Evolutionary conservation across 2,329 filamentous ascomycete species (phyloP).

Genomic region (Colletotrichum echinochloae): DNA sequence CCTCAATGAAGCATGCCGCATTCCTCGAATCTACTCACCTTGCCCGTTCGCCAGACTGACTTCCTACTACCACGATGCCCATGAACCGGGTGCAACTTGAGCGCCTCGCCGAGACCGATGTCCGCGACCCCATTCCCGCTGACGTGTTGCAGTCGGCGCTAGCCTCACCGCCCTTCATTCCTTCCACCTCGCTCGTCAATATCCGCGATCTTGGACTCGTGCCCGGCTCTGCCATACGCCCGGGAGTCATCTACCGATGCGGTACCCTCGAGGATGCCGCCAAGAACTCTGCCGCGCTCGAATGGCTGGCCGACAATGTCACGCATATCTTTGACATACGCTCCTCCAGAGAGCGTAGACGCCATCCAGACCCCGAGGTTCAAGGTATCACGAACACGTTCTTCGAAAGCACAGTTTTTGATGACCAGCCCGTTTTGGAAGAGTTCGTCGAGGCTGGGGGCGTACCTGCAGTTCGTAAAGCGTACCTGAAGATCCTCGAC

Average conservation of each 20-base stretch:
- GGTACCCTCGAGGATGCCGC: conserved; percentile 55
- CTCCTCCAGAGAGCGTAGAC: conserved; percentile 56
- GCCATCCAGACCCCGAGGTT: conserved; percentile 58
- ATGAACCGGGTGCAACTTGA: conserved; percentile 6
- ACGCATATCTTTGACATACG: conserved; percentile 65
- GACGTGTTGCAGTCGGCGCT: conserved; percentile 53
- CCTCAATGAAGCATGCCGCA: background rate
- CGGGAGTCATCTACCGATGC: conserved; percentile 59
- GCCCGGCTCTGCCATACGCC: conserved; percentile 54
- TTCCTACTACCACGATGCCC: background rate
- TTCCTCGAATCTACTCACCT: background rate
- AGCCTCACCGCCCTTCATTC: conserved; percentile 59
- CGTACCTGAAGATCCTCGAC: conserved; percentile 61
- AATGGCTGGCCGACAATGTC: conserved; percentile 53
- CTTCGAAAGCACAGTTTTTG: conserved; percentile 50
- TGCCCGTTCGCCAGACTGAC: background rate
- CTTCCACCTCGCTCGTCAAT: conserved; percentile 62
- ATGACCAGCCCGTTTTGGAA: conserved; percentile 52
- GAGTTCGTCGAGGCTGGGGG: conserved; percentile 61
- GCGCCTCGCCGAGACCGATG: conserved; percentile 56
- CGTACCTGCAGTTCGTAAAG: conserved; percentile 56
- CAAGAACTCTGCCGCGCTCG: conserved; percentile 47
- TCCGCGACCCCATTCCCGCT: conserved; percentile 52
- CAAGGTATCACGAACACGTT: conserved; percentile 60
- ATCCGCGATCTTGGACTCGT: conserved; percentile 63